Evolutionary conservation across 2,329 filamentous ascomycete genomes (phyloP).

Genomic region (Pseudogymnoascus sp.): DNA sequence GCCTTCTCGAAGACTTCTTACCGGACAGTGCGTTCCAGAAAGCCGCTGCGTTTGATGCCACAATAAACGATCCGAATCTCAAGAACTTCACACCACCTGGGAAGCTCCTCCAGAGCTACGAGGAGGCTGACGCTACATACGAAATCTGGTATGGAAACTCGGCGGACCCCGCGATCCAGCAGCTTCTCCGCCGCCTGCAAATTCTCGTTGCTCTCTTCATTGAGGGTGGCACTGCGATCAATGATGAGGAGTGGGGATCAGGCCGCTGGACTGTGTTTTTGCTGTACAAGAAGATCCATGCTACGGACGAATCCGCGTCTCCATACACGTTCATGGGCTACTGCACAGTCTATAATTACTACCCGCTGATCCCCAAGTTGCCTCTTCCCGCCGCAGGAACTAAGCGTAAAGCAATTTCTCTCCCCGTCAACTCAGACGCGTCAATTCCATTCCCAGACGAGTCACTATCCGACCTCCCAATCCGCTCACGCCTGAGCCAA

Average conservation of each 20-base stretch:
- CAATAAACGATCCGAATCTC: slow-evolving; percentile 13
- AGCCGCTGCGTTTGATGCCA: not conserved
- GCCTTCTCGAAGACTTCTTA: slow-evolving; percentile 46
- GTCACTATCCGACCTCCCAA: slow-evolving; percentile 54
- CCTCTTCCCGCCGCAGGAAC: not conserved
- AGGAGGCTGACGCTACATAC: slow-evolving; percentile 53
- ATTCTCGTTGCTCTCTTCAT: slow-evolving; percentile 81
- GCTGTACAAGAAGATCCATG: slow-evolving; percentile 58
- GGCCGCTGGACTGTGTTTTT: slow-evolving; percentile 91
- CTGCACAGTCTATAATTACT: slow-evolving; percentile 70
- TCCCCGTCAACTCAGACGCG: slow-evolving; percentile 27
- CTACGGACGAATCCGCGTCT: slow-evolving; percentile 34
- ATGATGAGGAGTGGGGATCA: slow-evolving; percentile 60
- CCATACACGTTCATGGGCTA: slow-evolving; percentile 84
- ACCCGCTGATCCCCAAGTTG: slow-evolving; percentile 30
- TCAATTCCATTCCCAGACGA: slow-evolving; percentile 29
- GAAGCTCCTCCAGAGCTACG: slow-evolving; percentile 55
- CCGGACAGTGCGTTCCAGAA: slow-evolving; percentile 47
- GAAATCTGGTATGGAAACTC: slow-evolving; percentile 81
- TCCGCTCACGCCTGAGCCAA: slow-evolving; percentile 80
- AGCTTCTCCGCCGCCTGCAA: slow-evolving; percentile 72
- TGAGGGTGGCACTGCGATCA: slow-evolving; percentile 76
- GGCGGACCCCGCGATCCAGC: slow-evolving; percentile 57
- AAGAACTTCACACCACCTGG: slow-evolving; percentile 64
- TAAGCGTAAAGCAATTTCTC: slow-evolving; percentile 8